Conservation (phyloP, 2,329 filamentous ascomycete species). For the Magnaporthales sp. region DNA sequence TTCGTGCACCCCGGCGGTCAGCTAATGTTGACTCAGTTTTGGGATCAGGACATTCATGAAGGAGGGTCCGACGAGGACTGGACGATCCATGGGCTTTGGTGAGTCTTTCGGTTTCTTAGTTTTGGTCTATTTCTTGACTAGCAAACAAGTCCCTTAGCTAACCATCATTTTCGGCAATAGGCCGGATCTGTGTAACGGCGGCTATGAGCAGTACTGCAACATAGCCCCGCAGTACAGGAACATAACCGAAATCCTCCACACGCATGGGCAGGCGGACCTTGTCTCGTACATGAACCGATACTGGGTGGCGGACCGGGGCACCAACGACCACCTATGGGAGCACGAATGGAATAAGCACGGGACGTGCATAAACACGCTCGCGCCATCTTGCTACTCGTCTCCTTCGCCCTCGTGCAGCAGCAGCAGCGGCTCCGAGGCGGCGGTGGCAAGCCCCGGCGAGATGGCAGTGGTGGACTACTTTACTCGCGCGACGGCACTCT, state of each 20-base stretch:
- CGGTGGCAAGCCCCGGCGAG: conserved; percentile 33
- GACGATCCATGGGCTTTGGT: conserved; percentile 37
- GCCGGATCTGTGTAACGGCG: conserved; percentile 35
- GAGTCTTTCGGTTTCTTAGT: conserved; percentile 8
- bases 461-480: conserved; percentile 37
- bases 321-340: conserved; percentile 48
- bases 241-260: conserved; percentile 29
- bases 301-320: conserved; percentile 27
- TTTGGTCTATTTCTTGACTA: neutral
- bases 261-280: conserved; percentile 29
- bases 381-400: conserved; percentile 51
- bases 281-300: conserved; percentile 31
- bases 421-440: too few relatives aligned
- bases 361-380: conserved; percentile 62
- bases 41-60: conserved; percentile 30
- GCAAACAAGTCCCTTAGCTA: neutral
- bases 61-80: conserved; percentile 32
- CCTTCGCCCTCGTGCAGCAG: neutral
- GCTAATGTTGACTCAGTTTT: conserved; percentile 33
- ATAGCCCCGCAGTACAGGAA: conserved; percentile 32
- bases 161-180: conserved; percentile 12
- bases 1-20: conserved; percentile 32
- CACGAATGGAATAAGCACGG: conserved; percentile 68
- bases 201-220: conserved; percentile 32
- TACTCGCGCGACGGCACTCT: conserved; percentile 28